Percentiles rank a stretch among this genome's conserved stretches.
phyloP scores from a whole-genome alignment of 2,329 filamentous ascomycete genomes.

The Aspergillus texensis region DNA sequence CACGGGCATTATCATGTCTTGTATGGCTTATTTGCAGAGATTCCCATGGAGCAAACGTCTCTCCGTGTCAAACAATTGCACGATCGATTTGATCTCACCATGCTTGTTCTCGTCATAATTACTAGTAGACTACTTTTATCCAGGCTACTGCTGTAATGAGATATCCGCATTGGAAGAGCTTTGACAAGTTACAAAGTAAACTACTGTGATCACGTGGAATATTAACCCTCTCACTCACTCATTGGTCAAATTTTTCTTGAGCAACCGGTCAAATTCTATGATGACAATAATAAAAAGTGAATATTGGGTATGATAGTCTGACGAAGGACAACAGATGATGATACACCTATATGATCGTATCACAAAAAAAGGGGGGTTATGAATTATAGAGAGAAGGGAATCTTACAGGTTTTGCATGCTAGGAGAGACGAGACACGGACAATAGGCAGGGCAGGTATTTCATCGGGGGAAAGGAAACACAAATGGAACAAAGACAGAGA shows the following conservation, averaged over 20 bases:
- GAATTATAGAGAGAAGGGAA: conserved; percentile 7
- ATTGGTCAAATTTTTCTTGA: not conserved
- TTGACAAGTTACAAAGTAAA: not conserved
- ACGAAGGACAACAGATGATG: conserved; percentile 21
- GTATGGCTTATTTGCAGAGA: conserved; percentile 34
- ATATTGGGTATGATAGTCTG: conserved; percentile 26
- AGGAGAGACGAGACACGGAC: conserved; percentile 10
- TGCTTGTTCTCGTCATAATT: not conserved
- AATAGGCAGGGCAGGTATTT: conserved; percentile 3
- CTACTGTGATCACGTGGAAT: not conserved
- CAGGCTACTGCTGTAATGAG: not conserved
- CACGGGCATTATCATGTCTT: conserved; percentile 16
- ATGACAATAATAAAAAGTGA: conserved; percentile 8
- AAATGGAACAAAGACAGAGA: conserved; percentile 10
- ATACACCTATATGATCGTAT: conserved; percentile 33
- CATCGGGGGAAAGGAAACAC: conserved; percentile 13
- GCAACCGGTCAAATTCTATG: conserved; percentile 7
- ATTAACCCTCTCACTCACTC: not conserved
- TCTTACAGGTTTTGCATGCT: conserved; percentile 6
- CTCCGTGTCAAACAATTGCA: conserved; percentile 38
- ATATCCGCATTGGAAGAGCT: not conserved
- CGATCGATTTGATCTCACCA: conserved; percentile 31
- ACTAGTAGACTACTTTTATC: not conserved
- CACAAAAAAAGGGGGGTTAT: not conserved
- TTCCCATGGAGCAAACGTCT: conserved; percentile 35